These are phyloP conservation scores for Gleditsia sinensis DNA, from an alignment of 306 rosid species.

Conservation along the genomic window DNA sequence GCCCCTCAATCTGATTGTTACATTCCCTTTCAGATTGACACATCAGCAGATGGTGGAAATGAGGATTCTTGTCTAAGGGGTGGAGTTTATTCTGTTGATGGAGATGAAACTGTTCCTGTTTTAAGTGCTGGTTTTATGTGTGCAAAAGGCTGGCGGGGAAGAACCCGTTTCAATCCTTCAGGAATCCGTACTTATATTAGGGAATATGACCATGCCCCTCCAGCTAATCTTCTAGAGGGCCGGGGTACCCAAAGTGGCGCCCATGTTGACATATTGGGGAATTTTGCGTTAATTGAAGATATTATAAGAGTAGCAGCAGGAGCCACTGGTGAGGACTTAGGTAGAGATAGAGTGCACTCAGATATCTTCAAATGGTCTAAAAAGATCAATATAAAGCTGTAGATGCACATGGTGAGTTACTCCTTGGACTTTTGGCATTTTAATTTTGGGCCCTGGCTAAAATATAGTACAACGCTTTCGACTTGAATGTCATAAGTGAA, in stretches of 20 bases:
- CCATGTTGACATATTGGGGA: slow-evolving; percentile 86
- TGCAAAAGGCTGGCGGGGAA: slow-evolving; percentile 86
- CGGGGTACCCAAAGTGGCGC: slow-evolving; percentile 90
- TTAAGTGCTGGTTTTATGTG: slow-evolving; percentile 87
- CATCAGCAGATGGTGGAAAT: slow-evolving; percentile 65
- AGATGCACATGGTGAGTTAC: slow-evolving; percentile 52
- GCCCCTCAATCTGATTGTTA: slow-evolving; percentile 63
- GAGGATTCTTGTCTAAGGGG: slow-evolving; percentile 65
- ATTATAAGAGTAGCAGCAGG: slow-evolving; percentile 83
- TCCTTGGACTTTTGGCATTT: slow-evolving; percentile 15
- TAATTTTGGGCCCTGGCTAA: neutral
- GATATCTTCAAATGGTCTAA: slow-evolving; percentile 74
- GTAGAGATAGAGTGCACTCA: slow-evolving; percentile 75
- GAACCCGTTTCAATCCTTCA: slow-evolving; percentile 77
- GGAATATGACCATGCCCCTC: slow-evolving; percentile 87
- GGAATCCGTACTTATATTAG: slow-evolving; percentile 66
- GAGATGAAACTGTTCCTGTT: slow-evolving; percentile 89
- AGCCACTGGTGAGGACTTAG: slow-evolving; percentile 71
- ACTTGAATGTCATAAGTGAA: slow-evolving; percentile 5
- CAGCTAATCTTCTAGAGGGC: slow-evolving; percentile 84
- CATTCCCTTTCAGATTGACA: slow-evolving; percentile 84
- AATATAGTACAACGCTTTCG: neutral
- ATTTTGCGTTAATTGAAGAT: slow-evolving; percentile 82
- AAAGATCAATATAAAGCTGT: slow-evolving; percentile 56
- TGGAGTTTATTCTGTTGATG: slow-evolving; percentile 67